phyloP scores from a whole-genome alignment of 1,139 yeast species.

The Pichia sp. region DNA sequence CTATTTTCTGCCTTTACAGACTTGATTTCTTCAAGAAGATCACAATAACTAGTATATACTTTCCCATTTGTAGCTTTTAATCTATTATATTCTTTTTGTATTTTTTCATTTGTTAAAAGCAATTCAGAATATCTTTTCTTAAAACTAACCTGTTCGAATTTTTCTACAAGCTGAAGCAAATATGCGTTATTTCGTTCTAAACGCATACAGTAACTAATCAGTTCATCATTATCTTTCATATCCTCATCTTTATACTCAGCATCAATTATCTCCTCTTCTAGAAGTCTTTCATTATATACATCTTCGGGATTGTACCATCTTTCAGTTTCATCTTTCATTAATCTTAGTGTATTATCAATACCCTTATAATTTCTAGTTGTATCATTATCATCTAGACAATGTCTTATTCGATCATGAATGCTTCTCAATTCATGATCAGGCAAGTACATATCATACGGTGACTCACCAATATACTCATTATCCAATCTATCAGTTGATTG shows the following conservation, averaged over 20 bases:
- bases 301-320: conserved; percentile 10
- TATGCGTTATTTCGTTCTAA: conserved; percentile 23
- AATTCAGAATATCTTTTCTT: conserved; percentile 23
- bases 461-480: background rate
- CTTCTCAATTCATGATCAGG: conserved; percentile 4
- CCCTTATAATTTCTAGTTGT: conserved; percentile 10
- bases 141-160: conserved; percentile 24
- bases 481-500: background rate
- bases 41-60: conserved; percentile 16
- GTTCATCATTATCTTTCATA: conserved; percentile 9
- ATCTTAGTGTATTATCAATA: conserved; percentile 22
- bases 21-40: conserved; percentile 15
- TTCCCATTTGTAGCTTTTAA: conserved; percentile 19
- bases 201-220: conserved; percentile 16
- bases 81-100: conserved; percentile 16
- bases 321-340: conserved; percentile 18
- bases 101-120: conserved; percentile 14
- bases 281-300: background rate
- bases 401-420: conserved; percentile 9
- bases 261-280: background rate
- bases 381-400: conserved; percentile 11
- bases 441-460: conserved; percentile 5
- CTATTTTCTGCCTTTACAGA: conserved; percentile 4
- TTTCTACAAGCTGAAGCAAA: conserved; percentile 19
- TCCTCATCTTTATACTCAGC: background rate